A percentile compares a stretch with the other conserved stretches of the same genome.
Evolutionary conservation across 208 protist genomes (phyloP).

Genomic region (Trypanosoma cruzi): DNA sequence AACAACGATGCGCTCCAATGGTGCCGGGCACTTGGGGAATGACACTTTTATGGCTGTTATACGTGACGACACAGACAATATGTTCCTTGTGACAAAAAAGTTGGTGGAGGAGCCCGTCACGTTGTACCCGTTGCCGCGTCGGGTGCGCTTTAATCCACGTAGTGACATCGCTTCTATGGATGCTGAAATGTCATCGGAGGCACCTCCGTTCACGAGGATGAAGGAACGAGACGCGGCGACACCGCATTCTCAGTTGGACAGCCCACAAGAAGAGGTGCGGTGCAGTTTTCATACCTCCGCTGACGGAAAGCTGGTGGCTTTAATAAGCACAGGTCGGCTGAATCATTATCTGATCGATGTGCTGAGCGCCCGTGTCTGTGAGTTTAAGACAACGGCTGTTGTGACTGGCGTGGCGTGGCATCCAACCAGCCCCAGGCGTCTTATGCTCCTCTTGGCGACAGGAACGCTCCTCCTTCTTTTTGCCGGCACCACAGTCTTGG

Average conservation of each 20-base stretch:
- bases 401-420: conserved; percentile 77
- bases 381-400: conserved; percentile 49
- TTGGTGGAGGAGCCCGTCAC: conserved; percentile 48
- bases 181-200: not conserved
- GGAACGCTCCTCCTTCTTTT: conserved; percentile 51
- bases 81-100: conserved; percentile 65
- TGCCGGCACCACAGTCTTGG: conserved; percentile 30
- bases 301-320: conserved; percentile 55
- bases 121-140: conserved; percentile 36
- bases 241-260: not conserved
- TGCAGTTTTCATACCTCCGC: conserved; percentile 58
- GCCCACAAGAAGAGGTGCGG: conserved; percentile 2
- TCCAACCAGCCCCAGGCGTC: conserved; percentile 28
- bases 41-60: conserved; percentile 72
- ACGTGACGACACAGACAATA: conserved; percentile 37
- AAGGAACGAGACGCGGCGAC: not conserved
- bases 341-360: conserved; percentile 78
- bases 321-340: conserved; percentile 46
- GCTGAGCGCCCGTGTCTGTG: conserved; percentile 40
- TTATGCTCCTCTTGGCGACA: conserved; percentile 59
- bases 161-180: not conserved
- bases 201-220: too few species aligned
- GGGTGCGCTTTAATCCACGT: conserved; percentile 24
- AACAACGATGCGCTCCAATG: conserved; percentile 73
- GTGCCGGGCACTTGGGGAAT: conserved; percentile 78